These are phyloP conservation scores for Globisporangium recalcitrans DNA, from an alignment of 352 stramenopile genomes.

Conservation along the genomic window DNA sequence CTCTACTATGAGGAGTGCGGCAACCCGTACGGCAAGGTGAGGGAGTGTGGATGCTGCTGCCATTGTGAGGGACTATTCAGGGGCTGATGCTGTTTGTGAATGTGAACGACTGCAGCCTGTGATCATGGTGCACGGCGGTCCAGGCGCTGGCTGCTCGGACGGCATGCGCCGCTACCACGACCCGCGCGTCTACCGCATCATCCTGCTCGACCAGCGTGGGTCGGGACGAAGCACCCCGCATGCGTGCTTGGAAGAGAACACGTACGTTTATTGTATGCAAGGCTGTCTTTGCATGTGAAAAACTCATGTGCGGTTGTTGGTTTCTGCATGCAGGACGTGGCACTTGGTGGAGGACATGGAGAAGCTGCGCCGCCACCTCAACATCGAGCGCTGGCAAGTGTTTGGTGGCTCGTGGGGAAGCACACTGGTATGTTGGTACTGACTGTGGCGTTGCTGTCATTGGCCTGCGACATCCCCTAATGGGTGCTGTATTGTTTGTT, in stretches of 20 bases:
- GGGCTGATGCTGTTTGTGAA: background rate
- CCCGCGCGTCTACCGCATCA: constrained; percentile 88
- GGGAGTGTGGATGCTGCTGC: background rate
- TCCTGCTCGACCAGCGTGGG: constrained; percentile 92
- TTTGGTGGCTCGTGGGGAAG: constrained; percentile 94
- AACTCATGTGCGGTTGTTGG: background rate
- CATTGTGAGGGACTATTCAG: background rate
- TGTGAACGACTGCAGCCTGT: constrained; percentile 38
- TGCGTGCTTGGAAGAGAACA: constrained; percentile 86
- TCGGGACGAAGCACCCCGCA: constrained; percentile 86
- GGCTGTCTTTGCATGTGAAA: background rate
- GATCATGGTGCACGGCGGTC: constrained; percentile 93
- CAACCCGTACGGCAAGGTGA: constrained; percentile 66
- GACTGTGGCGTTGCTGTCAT: background rate
- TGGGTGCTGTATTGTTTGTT: background rate
- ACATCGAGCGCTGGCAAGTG: constrained; percentile 90
- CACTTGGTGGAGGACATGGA: constrained; percentile 93
- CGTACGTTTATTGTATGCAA: constrained; percentile 24
- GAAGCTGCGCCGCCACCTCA: constrained; percentile 75
- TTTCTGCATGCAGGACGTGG: constrained; percentile 52
- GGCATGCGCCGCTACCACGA: constrained; percentile 91
- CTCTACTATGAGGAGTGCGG: constrained; percentile 91
- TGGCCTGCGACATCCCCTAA: background rate
- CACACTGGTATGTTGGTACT: constrained; percentile 56
- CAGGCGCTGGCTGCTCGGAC: constrained; percentile 85